Evolutionary conservation across 148 eudicot species (phyloP).

Genomic region (Salicornia ramosissima): DNA sequence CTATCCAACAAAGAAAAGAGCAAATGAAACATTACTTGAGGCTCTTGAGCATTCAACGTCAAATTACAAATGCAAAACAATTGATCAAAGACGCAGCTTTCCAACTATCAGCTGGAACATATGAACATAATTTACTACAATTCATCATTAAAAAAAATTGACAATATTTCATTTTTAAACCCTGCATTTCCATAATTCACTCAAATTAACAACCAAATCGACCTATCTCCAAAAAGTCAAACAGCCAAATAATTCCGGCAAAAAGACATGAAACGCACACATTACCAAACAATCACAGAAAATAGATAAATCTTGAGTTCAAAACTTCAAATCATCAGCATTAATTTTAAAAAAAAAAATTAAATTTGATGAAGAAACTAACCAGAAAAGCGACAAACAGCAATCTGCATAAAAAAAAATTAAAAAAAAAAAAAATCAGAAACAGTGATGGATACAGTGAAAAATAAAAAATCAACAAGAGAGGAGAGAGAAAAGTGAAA

Average conservation of each 20-base stretch:
- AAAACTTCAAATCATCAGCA: not conserved
- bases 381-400: slow-evolving; percentile 69
- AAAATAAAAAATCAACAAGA: not conserved
- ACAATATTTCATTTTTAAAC: not conserved
- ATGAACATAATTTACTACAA: not conserved
- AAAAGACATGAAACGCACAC: not conserved
- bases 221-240: slow-evolving; percentile 14
- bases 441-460: not conserved
- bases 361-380: slow-evolving; percentile 28
- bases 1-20: not conserved
- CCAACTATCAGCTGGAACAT: not conserved
- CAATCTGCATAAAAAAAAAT: slow-evolving; percentile 47
- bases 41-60: not conserved
- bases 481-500: not conserved
- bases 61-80: not conserved
- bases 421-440: slow-evolving; percentile 9
- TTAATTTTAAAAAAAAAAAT: not conserved
- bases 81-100: not conserved
- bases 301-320: too few relatives aligned
- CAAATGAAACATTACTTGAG: not conserved
- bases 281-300: not conserved
- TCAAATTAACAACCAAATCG: not conserved
- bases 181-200: not conserved
- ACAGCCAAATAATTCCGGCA: not conserved
- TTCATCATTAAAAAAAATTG: not conserved